These are phyloP conservation scores for Saccharata proteae DNA, from an alignment of 2,329 filamentous ascomycete species.

Conservation along the genomic window DNA sequence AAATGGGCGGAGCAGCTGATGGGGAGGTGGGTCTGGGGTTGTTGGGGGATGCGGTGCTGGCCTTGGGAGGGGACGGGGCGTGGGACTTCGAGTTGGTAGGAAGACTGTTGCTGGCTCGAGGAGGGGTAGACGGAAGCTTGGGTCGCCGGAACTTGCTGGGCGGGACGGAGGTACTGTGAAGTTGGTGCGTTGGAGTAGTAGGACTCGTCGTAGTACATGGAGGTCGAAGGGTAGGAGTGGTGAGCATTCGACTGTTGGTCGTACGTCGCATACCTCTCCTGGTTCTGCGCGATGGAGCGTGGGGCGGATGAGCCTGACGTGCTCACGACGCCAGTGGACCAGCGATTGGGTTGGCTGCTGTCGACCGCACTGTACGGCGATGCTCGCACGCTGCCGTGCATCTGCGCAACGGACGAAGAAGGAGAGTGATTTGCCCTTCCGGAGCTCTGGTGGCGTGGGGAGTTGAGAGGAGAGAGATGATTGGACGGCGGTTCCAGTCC, in stretches of 20 bases:
- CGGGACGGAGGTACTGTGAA: constrained; percentile 25
- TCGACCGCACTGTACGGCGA: constrained; percentile 61
- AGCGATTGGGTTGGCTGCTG: constrained; percentile 55
- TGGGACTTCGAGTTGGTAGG: constrained; percentile 44
- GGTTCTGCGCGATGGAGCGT: constrained; percentile 42
- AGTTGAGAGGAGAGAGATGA: constrained; percentile 60
- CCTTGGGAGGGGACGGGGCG: constrained; percentile 54
- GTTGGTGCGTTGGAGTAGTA: too few relatives aligned
- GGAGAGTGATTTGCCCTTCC: too few relatives aligned
- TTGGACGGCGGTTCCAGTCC: constrained; percentile 57
- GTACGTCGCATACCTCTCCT: constrained; percentile 51
- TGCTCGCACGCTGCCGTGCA: constrained; percentile 52
- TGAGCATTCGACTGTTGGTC: constrained; percentile 41
- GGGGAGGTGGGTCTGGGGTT: too few relatives aligned
- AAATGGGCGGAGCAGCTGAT: constrained; percentile 52
- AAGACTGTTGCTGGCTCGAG: constrained; percentile 35
- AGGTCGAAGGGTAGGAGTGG: constrained; percentile 24
- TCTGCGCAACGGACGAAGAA: too few relatives aligned
- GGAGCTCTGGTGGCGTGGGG: constrained; percentile 49
- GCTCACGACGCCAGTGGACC: constrained; percentile 53
- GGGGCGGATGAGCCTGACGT: constrained; percentile 52
- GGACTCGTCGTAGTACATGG: constrained; percentile 19
- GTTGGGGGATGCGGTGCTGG: constrained; percentile 61
- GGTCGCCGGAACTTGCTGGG: constrained; percentile 25
- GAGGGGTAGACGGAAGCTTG: constrained; percentile 32